A percentile compares a stretch with the other conserved stretches of the same genome.
phyloP scores from a whole-genome alignment of 768 basidiomycete genomes.

The Tephrocybe sp. region DNA sequence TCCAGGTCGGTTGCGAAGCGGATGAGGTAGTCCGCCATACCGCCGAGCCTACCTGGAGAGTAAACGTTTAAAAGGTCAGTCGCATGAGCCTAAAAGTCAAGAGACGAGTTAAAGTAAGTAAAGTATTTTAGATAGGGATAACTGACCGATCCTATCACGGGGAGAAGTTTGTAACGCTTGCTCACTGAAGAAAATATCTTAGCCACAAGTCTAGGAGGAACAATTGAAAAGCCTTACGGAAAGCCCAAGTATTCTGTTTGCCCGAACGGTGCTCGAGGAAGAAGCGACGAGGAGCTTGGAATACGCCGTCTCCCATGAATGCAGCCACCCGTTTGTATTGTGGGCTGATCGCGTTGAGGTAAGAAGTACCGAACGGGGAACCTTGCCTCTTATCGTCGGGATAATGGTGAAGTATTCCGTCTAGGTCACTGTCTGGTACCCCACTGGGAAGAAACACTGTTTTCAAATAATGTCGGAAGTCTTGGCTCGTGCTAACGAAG shows the following conservation, averaged over 20 bases:
- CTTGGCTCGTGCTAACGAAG: slow-evolving; percentile 17
- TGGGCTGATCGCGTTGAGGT: slow-evolving; percentile 41
- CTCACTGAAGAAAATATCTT: neutral
- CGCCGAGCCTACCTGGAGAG: slow-evolving; percentile 26
- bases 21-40: slow-evolving; percentile 47
- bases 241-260: slow-evolving; percentile 46
- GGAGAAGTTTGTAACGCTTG: slow-evolving; percentile 1
- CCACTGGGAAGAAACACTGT: slow-evolving; percentile 33
- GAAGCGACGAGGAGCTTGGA: slow-evolving; percentile 50
- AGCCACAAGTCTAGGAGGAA: neutral
- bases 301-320: slow-evolving; percentile 48
- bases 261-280: slow-evolving; percentile 37
- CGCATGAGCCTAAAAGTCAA: slow-evolving; percentile 34
- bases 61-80: slow-evolving; percentile 45
- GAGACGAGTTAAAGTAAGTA: neutral
- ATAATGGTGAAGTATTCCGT: slow-evolving; percentile 33
- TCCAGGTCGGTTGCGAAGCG: slow-evolving; percentile 43
- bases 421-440: slow-evolving; percentile 26
- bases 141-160: slow-evolving; percentile 42
- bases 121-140: neutral
- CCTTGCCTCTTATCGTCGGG: slow-evolving; percentile 41
- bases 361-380: slow-evolving; percentile 52
- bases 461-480: slow-evolving; percentile 28
- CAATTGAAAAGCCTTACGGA: slow-evolving; percentile 27
- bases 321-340: slow-evolving; percentile 54